Conservation (phyloP, 2,329 filamentous ascomycete genomes). For the Mycocentrospora acerina region DNA sequence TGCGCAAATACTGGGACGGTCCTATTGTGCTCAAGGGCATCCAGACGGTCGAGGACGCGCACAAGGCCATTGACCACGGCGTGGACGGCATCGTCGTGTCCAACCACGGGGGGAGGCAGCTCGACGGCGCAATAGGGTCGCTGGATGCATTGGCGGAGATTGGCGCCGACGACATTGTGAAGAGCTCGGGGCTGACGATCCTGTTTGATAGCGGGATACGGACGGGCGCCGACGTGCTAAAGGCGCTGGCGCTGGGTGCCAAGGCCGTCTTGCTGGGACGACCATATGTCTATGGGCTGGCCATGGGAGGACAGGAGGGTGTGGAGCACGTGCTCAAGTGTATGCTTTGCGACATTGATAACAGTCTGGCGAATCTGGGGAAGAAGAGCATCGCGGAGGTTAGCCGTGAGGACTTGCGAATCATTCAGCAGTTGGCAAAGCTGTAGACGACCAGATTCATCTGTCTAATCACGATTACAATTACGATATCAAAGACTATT, state of each 20-base stretch:
- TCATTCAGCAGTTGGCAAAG: constrained; percentile 27
- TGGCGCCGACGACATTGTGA: constrained; percentile 34
- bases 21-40: constrained; percentile 45
- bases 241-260: constrained; percentile 41
- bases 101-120: constrained; percentile 42
- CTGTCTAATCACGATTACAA: no score
- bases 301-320: constrained; percentile 40
- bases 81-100: constrained; percentile 43
- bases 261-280: constrained; percentile 40
- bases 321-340: constrained; percentile 41
- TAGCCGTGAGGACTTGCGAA: constrained; percentile 28
- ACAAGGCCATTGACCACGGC: constrained; percentile 35
- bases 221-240: constrained; percentile 39
- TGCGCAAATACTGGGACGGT: constrained; percentile 39
- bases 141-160: constrained; percentile 42
- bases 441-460: constrained; percentile 25
- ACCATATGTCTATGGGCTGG: constrained; percentile 41
- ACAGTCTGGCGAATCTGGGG: constrained; percentile 36
- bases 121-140: constrained; percentile 38
- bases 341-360: constrained; percentile 34
- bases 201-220: constrained; percentile 42
- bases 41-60: constrained; percentile 41
- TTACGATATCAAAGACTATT: no score
- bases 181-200: constrained; percentile 30
- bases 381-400: constrained; percentile 32